Percentiles rank a stretch among this genome's conserved stretches.
These are phyloP conservation scores for Ustilago esculenta DNA, from an alignment of 1,284 basidiomycete species.

Conservation along the genomic window DNA sequence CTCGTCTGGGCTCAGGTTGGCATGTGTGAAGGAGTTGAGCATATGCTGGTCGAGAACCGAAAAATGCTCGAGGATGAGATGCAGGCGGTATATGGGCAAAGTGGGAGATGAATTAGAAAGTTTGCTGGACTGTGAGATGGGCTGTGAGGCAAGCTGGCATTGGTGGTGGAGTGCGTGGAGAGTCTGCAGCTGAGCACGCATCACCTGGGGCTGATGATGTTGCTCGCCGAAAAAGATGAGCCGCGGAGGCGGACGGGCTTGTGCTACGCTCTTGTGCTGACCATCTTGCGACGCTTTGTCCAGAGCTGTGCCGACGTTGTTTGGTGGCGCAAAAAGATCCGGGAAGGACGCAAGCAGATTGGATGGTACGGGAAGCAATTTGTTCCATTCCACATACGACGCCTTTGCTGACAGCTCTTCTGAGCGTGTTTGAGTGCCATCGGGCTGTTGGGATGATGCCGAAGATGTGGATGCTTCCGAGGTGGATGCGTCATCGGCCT, in stretches of 20 bases:
- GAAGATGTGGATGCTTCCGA: background rate
- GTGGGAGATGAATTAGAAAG: background rate
- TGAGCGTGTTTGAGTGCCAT: no score
- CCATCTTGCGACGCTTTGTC: background rate
- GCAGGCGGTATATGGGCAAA: conserved; percentile 30
- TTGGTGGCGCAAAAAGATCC: conserved; percentile 8
- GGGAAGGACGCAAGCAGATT: conserved; percentile 32
- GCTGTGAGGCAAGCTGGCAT: conserved; percentile 8
- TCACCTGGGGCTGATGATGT: conserved; percentile 56
- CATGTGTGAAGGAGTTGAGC: conserved; percentile 34
- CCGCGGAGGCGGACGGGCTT: conserved; percentile 26
- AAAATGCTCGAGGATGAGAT: conserved; percentile 57
- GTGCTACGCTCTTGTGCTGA: background rate
- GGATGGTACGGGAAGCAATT: conserved; percentile 28
- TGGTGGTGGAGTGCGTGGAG: conserved; percentile 36
- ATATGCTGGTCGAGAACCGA: conserved; percentile 51
- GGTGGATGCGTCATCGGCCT: no score
- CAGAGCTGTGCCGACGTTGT: no score
- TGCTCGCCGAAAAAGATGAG: conserved; percentile 58
- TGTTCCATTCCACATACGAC: conserved; percentile 40
- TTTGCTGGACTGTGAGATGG: background rate
- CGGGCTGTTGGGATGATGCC: background rate
- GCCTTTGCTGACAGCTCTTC: background rate
- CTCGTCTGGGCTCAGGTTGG: conserved; percentile 14
- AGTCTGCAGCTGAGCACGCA: conserved; percentile 51